A percentile compares a stretch with the other conserved stretches of the same genome.
Conservation (phyloP, 495 filamentous ascomycete species). For the Amphirosellinia nigrospora region DNA sequence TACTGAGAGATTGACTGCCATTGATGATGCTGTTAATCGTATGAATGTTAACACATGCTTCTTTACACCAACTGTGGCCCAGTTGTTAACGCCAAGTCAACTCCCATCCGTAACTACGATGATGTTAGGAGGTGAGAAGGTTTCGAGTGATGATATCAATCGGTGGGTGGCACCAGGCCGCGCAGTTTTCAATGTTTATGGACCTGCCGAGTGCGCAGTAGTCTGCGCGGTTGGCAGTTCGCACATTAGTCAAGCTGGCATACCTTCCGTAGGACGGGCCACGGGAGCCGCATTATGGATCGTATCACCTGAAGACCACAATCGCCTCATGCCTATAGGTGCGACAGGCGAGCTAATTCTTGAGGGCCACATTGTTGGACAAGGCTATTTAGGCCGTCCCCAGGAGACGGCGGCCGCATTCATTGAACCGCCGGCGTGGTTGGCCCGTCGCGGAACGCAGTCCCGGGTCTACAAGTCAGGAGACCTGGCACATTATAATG, state of each 20-base stretch:
- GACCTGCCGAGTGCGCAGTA: constrained; percentile 8
- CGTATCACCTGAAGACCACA: constrained; percentile 53
- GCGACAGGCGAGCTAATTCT: constrained; percentile 43
- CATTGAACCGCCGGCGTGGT: constrained; percentile 49
- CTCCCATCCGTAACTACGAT: constrained; percentile 7
- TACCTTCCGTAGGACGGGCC: too few relatives aligned
- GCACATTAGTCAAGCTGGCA: too few relatives aligned
- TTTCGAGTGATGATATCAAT: neutral
- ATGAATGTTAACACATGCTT: constrained; percentile 27
- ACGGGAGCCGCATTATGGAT: constrained; percentile 62
- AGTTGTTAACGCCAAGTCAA: neutral
- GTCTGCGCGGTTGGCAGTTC: neutral
- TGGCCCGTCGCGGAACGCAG: neutral
- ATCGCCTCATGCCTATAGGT: constrained; percentile 52
- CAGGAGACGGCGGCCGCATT: constrained; percentile 40
- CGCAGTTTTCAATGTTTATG: too few relatives aligned
- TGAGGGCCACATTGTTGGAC: constrained; percentile 42
- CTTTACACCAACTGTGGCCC: constrained; percentile 6
- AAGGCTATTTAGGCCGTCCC: constrained; percentile 43
- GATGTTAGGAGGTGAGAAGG: constrained; percentile 2
- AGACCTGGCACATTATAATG: constrained; percentile 9
- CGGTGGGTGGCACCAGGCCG: neutral
- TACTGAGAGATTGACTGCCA: constrained; percentile 51
- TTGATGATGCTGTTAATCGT: constrained; percentile 29
- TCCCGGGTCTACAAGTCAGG: constrained; percentile 18